Evolutionary conservation across 1,284 basidiomycete species (phyloP).

Genomic region (Clitocybe nebularis): DNA sequence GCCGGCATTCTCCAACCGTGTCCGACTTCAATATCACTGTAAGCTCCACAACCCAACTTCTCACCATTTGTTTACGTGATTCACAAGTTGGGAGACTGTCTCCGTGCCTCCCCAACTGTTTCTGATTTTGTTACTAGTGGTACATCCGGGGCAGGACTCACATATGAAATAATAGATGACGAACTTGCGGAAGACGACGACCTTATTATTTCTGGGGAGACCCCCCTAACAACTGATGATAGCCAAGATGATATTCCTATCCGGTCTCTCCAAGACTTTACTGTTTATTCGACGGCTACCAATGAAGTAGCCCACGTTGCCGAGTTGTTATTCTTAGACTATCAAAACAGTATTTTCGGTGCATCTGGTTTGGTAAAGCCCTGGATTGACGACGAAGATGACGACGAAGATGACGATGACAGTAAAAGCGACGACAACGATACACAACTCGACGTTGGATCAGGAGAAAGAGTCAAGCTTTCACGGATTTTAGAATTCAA

Average conservation of each 20-base stretch:
- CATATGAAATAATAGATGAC: constrained; percentile 23
- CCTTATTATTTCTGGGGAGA: constrained; percentile 35
- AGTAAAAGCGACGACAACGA: too few species aligned
- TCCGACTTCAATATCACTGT: constrained; percentile 23
- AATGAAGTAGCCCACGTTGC: constrained; percentile 33
- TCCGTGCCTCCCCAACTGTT: constrained; percentile 10
- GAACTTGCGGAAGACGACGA: constrained; percentile 34
- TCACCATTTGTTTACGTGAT: not conserved
- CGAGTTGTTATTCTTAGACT: constrained; percentile 28
- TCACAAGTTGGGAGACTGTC: not conserved
- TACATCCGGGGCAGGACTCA: constrained; percentile 5
- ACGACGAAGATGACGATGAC: constrained; percentile 19
- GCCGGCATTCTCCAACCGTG: constrained; percentile 25
- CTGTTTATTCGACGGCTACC: constrained; percentile 39
- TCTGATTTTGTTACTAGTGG: constrained; percentile 6
- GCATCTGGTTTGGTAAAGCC: constrained; percentile 33
- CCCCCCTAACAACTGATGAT: constrained; percentile 18
- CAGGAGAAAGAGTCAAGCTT: constrained; percentile 35
- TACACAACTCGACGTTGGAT: constrained; percentile 16
- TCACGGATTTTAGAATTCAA: constrained; percentile 43
- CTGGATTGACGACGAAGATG: constrained; percentile 26
- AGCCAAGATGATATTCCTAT: constrained; percentile 42
- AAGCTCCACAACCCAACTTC: not conserved
- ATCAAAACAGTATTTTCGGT: constrained; percentile 19
- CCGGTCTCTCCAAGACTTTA: constrained; percentile 46